These are phyloP conservation scores for Xylariaceae sp. DNA, from an alignment of 2,329 filamentous ascomycete genomes.

Conservation along the genomic window DNA sequence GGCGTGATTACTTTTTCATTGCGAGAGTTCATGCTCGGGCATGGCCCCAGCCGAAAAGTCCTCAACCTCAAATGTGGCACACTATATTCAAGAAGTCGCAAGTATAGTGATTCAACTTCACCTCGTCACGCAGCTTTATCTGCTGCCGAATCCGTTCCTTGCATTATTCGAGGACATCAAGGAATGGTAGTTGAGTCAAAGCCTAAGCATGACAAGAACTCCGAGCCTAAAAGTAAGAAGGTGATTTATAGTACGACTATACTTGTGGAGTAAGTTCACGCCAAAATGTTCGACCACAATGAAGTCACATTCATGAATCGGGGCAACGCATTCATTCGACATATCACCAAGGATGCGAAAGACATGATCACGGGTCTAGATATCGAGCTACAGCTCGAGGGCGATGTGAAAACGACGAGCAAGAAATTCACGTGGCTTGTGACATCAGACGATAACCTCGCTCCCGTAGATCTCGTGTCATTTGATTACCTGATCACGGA, in stretches of 20 bases:
- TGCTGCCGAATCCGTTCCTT: constrained; percentile 63
- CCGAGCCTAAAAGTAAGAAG: constrained; percentile 74
- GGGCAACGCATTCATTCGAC: constrained; percentile 78
- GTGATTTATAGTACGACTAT: constrained; percentile 69
- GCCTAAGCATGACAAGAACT: constrained; percentile 82
- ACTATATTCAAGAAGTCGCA: constrained; percentile 69
- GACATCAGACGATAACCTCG: constrained; percentile 63
- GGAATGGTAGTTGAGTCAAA: constrained; percentile 61
- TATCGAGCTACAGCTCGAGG: constrained; percentile 77
- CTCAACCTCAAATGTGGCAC: constrained; percentile 75
- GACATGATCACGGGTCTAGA: constrained; percentile 61
- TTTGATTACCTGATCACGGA: constrained; percentile 92
- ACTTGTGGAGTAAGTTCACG: constrained; percentile 78
- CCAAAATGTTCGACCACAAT: constrained; percentile 68
- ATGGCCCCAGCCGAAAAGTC: constrained; percentile 75
- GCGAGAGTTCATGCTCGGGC: constrained; percentile 74
- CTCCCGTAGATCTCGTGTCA: constrained; percentile 78
- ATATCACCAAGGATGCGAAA: constrained; percentile 48
- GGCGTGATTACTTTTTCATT: constrained; percentile 72
- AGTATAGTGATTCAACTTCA: constrained; percentile 69
- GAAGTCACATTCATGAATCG: constrained; percentile 93
- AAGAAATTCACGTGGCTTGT: constrained; percentile 95
- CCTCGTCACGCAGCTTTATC: constrained; percentile 67
- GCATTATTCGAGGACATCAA: constrained; percentile 61
- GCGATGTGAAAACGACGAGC: constrained; percentile 87